Base-by-base conservation (phyloP, 2,329 filamentous ascomycete species). In the Stachybotrys elegans region DNA sequence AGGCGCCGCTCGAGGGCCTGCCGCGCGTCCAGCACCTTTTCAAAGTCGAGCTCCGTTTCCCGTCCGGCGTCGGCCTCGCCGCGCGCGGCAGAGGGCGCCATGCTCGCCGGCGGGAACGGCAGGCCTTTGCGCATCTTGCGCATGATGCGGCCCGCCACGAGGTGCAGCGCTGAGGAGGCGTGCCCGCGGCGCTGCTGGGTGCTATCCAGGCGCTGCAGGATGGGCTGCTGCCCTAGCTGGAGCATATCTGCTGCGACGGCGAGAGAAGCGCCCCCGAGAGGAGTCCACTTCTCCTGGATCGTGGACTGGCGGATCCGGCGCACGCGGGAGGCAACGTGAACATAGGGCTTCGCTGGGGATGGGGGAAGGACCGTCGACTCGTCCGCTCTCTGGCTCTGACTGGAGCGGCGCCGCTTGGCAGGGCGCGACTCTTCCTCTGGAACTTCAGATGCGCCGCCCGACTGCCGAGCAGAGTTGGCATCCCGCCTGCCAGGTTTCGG, bases 271-370 rank as follows among this genome's bases (percentile, higher is more conserved):
- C 66, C 59, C 5, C 78, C 70, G 5, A 87, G 70, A 6, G 77
- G 69, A 3, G 71, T 67, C 84, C 84, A 89, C 57, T 84, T 87
- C 34, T 82, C 67, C 34, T 85, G 75, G 46, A 94, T 85, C 29
- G 73, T 76, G 22, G 76, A 73, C 48, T 75, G 77, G n/a, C 81
- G 77, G 35, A 88, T 69, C 34, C 68, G 69, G 27, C 71, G 73
- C 12, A 69, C 73, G 22, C 68, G 69, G 13, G 76, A 62, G 6
- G 70, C 67, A 40, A 84, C 63, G 51, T 78, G 73, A 36, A 71
- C 70, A 57, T 76, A 80, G 20, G 60, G 57, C 25, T 48, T 68
- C 52, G 46, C 45, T 3, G 62, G 59, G 3, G 65, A 61, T 13
- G 56, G 49, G 4, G 55, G 51, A 7, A 51, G 25, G 22, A 45